These are phyloP conservation scores for Xylariaceae sp. DNA, from an alignment of 2,329 filamentous ascomycete genomes.

Conservation along the genomic window DNA sequence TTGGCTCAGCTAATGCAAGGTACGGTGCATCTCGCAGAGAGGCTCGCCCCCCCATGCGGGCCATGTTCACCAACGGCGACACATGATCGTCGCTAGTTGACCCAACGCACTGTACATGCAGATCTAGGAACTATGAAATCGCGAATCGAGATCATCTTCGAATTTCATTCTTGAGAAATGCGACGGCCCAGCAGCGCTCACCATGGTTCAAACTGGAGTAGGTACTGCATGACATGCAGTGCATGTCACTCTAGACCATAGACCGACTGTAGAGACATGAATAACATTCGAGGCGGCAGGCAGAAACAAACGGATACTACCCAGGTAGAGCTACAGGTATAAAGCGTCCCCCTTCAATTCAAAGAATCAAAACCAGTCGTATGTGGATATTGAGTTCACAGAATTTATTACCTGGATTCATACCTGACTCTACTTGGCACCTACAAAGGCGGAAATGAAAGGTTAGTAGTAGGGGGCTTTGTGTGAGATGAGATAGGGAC, in stretches of 20 bases:
- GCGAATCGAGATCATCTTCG: background rate
- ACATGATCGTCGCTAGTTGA: background rate
- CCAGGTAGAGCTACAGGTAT: too few species aligned
- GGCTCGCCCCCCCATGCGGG: background rate
- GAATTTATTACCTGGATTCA: too few species aligned
- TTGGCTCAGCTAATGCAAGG: slow-evolving; percentile 19
- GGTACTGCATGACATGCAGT: background rate
- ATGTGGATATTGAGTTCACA: too few species aligned
- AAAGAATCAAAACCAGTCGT: too few species aligned
- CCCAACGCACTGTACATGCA: slow-evolving; percentile 2
- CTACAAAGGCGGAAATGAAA: too few species aligned
- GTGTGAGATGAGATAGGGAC: too few species aligned
- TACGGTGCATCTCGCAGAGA: slow-evolving; percentile 16
- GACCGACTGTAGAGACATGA: too few species aligned
- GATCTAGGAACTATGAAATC: slow-evolving; percentile 3
- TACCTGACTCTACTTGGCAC: too few species aligned
- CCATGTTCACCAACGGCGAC: slow-evolving; percentile 3
- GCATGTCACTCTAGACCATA: background rate
- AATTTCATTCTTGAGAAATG: background rate
- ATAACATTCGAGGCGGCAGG: too few species aligned
- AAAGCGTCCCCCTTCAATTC: too few species aligned
- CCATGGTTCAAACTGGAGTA: background rate
- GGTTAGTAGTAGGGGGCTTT: too few species aligned
- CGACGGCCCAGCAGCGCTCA: background rate
- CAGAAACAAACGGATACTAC: too few species aligned